Percentiles rank a stretch among this genome's conserved stretches.
Conservation (phyloP, 1,284 basidiomycete species). For the Boletus subluridellus region DNA sequence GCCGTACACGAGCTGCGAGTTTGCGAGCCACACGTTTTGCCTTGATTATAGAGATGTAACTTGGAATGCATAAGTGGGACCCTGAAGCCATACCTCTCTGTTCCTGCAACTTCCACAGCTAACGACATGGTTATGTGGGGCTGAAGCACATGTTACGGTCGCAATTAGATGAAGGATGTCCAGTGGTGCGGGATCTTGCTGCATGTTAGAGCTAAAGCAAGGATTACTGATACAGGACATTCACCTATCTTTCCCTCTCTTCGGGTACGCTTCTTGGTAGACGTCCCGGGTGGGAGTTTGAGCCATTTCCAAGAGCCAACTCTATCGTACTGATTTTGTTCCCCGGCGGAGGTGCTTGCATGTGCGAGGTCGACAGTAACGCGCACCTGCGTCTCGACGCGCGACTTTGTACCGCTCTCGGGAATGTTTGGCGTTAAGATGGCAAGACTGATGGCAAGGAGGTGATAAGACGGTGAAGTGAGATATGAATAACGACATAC, state of each 20-base stretch:
- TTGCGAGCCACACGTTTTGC: conserved; percentile 87
- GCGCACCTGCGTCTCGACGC: conserved; percentile 91
- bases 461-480: conserved; percentile 20
- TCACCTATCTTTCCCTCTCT: conserved; percentile 84
- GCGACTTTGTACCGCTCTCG: conserved; percentile 82
- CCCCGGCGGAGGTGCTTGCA: conserved; percentile 54
- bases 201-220: conserved; percentile 22
- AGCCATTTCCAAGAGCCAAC: conserved; percentile 85
- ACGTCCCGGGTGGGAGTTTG: conserved; percentile 70
- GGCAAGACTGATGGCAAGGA: conserved; percentile 49
- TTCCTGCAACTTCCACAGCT: conserved; percentile 83
- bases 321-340: conserved; percentile 63
- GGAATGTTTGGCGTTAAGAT: conserved; percentile 85
- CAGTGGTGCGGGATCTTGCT: conserved; percentile 63
- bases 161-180: conserved; percentile 70
- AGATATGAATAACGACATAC: conserved; percentile 42
- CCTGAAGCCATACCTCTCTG: conserved; percentile 61
- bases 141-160: conserved; percentile 71
- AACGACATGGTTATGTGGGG: conserved; percentile 72
- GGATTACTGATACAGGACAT: conserved; percentile 20
- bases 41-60: conserved; percentile 36
- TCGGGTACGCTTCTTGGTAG: conserved; percentile 77
- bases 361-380: conserved; percentile 74
- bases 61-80: conserved; percentile 8
- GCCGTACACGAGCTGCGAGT: conserved; percentile 73